Base-by-base conservation (phyloP, 1,284 basidiomycete genomes). In the Apiotrichum brassicae region DNA sequence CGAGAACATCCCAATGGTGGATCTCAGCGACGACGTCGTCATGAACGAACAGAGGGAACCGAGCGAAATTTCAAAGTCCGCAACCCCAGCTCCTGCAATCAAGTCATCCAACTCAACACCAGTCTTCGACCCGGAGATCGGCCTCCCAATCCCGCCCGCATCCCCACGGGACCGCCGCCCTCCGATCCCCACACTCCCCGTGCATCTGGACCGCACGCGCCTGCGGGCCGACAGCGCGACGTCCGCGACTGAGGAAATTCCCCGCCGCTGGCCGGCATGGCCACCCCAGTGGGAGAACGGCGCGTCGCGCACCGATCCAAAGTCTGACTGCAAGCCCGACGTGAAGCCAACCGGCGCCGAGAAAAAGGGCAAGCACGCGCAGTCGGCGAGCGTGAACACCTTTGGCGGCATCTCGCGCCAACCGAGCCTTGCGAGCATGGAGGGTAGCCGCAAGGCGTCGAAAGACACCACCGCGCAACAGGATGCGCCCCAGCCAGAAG, bases 341-440 rank as follows among this genome's bases (percentile, higher is more conserved):
- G 16, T 12, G 7, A 3, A 6, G 18, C 9, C 34, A n/a, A n/a
- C 35, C 35, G 35, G 20, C 19, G 18, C 11, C 16, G 35, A 38
- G 9, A 16, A 13, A 6, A 22, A 38, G 8, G 23, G 25, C 11
- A n/a, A 12, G n/a, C 46, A 48, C 32, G 22, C 32, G 14, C 14
- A 30, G 11, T 48, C 46, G 12, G 38, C 46, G 16, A 48, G 46
- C 39, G 46, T 48, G 32, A 30, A 48, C 39, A 48, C 46, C 6
- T 48, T 48, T n/a, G 46, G 46, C 24, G 40, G 40, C 8, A n/a
- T n/a, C n/a, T n/a, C n/a, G n/a, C 8, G 24, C 26, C n/a, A 42
- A 16, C 12, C 9, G 33, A 34, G 33, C 33, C 33, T 34, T 16
- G 16, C 33, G 33, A 34, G 33, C 33, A 9, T 30, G 9, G 28